Evolutionary conservation across 176 grass and related monocot genomes (phyloP), one percentile per base, ranked within the genome.

Genomic region (Oryza australiensis): DNA sequence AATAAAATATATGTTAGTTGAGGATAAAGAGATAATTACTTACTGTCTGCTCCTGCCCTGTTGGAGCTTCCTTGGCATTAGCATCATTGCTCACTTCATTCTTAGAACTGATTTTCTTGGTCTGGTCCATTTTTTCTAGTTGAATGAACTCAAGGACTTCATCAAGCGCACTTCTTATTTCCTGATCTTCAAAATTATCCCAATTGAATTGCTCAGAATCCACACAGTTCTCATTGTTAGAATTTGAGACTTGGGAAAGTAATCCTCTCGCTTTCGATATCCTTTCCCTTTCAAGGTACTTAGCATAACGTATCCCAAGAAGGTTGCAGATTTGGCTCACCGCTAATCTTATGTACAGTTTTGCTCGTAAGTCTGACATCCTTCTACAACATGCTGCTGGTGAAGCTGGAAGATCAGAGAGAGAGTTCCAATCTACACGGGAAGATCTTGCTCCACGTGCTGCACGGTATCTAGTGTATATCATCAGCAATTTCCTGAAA

Each of bases 321-420:
- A 94, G 88, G 72, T 87, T 93, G 84, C 86, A 94, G 62, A 98
- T 79, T 79, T 82, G 78, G 72, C 85, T 76, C 28, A 98, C 60
- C 30, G 88, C 86, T 82, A 77, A 88, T 76, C 88, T 93, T 41
- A 93, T 80, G 43, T 94, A 88, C 70, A 74, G 40, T 38, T 93
- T 90, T 87, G 48, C 80, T 71, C 83, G 93, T 80, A 98, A 75
- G 24, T 77, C 26, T 35, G 92, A 64, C 84, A 98, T 98, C 72
- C 95, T 90, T 87, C 85, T 87, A 80, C 88, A 24, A 79, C 95
- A 98, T 75, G 90, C 91, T 77, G 3, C 26, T 67, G 92, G 82
- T 75, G 83, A 82, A 83, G 95, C 92, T 86, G 92, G 95, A 87
- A 98, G 90, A 73, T 93, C 90, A 53, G 86, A 81, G 73, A 98